Evolutionary conservation across 352 stramenopile species (phyloP).

Genomic region (Phytopythium cucurbitacearum): DNA sequence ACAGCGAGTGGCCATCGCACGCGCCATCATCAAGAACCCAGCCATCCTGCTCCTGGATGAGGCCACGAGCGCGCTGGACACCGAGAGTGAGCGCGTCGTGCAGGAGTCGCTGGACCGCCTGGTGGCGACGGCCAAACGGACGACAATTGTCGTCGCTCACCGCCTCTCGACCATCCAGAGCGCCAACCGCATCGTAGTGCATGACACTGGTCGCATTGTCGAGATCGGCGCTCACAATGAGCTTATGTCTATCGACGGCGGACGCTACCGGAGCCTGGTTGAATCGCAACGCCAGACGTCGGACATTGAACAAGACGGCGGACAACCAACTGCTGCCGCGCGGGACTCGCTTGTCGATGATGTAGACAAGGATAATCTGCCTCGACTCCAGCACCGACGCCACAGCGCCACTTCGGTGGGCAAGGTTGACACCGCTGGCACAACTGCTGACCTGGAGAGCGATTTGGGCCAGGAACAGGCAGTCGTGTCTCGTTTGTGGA

Average conservation of each 20-base stretch:
- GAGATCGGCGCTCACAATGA: constrained; percentile 79
- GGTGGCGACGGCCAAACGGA: constrained; percentile 57
- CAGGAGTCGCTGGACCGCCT: constrained; percentile 84
- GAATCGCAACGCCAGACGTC: constrained; percentile 20
- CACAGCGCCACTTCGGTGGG: background rate
- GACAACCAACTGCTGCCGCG: constrained; percentile 27
- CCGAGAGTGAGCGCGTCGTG: constrained; percentile 76
- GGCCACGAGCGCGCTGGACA: constrained; percentile 74
- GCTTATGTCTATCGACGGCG: constrained; percentile 48
- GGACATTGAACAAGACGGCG: background rate
- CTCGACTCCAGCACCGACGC: background rate
- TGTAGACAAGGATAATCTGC: background rate
- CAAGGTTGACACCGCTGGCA: background rate
- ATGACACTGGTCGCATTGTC: constrained; percentile 63
- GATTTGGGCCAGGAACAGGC: constrained; percentile 1
- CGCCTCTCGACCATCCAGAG: constrained; percentile 72
- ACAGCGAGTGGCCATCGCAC: constrained; percentile 89
- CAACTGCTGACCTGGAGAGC: background rate
- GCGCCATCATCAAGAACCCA: constrained; percentile 86
- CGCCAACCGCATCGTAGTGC: constrained; percentile 74
- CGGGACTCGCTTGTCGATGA: background rate
- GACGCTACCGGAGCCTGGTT: constrained; percentile 30
- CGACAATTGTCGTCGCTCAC: constrained; percentile 82
- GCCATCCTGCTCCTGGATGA: constrained; percentile 84
- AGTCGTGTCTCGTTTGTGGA: constrained; percentile 34